A percentile compares a stretch with the other conserved stretches of the same genome.
Evolutionary conservation across 305 asterid genomes (phyloP).

Genomic region (Petunia hybrid): DNA sequence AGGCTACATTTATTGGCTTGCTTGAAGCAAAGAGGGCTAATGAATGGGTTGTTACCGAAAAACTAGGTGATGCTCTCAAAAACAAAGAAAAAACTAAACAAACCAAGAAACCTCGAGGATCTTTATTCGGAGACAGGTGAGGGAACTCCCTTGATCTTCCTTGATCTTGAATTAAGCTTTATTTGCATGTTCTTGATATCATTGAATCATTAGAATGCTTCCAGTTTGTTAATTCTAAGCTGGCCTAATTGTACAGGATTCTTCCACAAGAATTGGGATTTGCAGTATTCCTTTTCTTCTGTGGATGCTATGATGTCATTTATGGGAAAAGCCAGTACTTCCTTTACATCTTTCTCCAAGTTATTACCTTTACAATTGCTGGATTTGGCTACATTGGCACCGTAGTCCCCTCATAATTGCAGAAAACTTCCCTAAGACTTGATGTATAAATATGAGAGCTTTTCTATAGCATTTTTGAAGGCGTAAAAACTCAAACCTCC

Average conservation of each 20-base stretch:
- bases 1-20: constrained; percentile 74
- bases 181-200: background rate
- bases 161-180: background rate
- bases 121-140: constrained; percentile 71
- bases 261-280: constrained; percentile 76
- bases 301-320: constrained; percentile 83
- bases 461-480: constrained; percentile 18
- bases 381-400: constrained; percentile 94
- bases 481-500: constrained; percentile 2
- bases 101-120: constrained; percentile 41
- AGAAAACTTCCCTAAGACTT: constrained; percentile 8
- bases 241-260: constrained; percentile 51
- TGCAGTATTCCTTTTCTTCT: constrained; percentile 77
- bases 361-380: constrained; percentile 77
- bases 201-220: background rate
- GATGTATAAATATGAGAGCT: constrained; percentile 32
- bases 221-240: background rate
- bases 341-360: constrained; percentile 83
- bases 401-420: constrained; percentile 50
- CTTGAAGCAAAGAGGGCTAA: constrained; percentile 70
- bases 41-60: constrained; percentile 85
- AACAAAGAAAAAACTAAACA: constrained; percentile 51
- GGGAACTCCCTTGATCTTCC: background rate
- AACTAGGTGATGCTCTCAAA: constrained; percentile 69
- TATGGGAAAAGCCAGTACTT: constrained; percentile 82